phyloP scores from a whole-genome alignment of 345 rosid genomes.

The Populus simonii region DNA sequence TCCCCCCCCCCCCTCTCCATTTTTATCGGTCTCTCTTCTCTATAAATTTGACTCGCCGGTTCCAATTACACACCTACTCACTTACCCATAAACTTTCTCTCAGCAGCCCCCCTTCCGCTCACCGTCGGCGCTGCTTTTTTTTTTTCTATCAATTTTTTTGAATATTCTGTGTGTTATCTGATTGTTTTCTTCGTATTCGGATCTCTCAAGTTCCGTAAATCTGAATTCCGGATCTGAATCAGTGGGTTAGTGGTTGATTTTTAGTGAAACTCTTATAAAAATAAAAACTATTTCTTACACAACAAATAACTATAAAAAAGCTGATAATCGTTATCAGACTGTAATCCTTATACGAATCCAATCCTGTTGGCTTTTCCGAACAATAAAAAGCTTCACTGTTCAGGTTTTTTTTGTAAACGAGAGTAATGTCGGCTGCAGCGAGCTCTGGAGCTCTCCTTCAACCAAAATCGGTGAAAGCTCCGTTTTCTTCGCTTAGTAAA shows the following conservation, averaged over 20 bases:
- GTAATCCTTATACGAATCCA: neutral
- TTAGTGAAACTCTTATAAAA: neutral
- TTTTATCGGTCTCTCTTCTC: slow-evolving; percentile 20
- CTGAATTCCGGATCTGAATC: no score
- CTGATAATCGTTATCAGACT: neutral
- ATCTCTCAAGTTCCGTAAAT: slow-evolving; percentile 34
- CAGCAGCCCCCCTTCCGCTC: neutral
- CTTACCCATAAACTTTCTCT: neutral
- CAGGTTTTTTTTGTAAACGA: neutral
- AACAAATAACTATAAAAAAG: neutral
- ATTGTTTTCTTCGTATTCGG: slow-evolving; percentile 5
- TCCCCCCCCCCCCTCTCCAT: neutral
- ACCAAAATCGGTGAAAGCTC: slow-evolving; percentile 24
- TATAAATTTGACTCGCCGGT: slow-evolving; percentile 23
- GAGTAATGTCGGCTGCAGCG: slow-evolving; percentile 52
- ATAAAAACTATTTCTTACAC: neutral
- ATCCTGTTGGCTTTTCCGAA: neutral
- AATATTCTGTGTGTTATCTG: neutral
- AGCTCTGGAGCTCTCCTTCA: slow-evolving; percentile 40
- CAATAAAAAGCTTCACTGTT: neutral
- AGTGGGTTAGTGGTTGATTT: neutral
- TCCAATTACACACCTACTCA: neutral
- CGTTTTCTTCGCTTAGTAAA: slow-evolving; percentile 28
- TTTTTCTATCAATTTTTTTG: neutral
- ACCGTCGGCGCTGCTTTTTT: neutral